phyloP scores from a whole-genome alignment of 1,284 basidiomycete species.

The Lignosus rhinocerotis region DNA sequence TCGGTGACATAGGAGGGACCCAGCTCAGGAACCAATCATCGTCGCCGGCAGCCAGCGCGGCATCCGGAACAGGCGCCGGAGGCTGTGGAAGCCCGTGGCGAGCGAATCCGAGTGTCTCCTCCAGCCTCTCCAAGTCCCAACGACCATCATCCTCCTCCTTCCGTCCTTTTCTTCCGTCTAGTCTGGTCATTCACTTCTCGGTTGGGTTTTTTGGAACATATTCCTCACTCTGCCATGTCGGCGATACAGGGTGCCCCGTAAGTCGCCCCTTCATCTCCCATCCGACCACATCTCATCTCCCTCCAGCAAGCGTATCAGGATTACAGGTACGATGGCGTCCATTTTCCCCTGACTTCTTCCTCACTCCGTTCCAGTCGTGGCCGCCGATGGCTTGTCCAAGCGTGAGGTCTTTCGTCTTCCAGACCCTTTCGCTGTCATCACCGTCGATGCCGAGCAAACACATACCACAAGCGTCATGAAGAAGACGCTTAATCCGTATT shows the following conservation, averaged over 20 bases:
- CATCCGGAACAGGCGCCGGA: conserved; percentile 12
- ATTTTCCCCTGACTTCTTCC: neutral
- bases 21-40: neutral
- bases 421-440: conserved; percentile 95
- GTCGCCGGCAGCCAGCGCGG: neutral
- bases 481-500: conserved; percentile 85
- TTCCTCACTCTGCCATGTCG: conserved; percentile 24
- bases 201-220: neutral
- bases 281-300: conserved; percentile 17
- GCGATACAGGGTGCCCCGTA: conserved; percentile 30
- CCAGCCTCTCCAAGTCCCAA: conserved; percentile 9
- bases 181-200: neutral
- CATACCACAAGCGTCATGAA: conserved; percentile 87
- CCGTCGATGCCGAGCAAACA: conserved; percentile 95
- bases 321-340: conserved; percentile 34
- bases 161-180: neutral
- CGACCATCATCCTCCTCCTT: conserved; percentile 10
- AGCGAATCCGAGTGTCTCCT: neutral
- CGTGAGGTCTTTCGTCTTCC: conserved; percentile 91
- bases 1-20: neutral
- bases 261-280: conserved; percentile 7
- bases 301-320: conserved; percentile 40
- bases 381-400: conserved; percentile 86
- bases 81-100: conserved; percentile 14
- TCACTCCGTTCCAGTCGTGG: conserved; percentile 62